These are phyloP conservation scores for Vitis vinifera DNA, from an alignment of 164 flowering plant genomes.

Conservation along the genomic window ASM3070453v1 NC_081823.1:9069001-9069500, in stretches of 20 bases:
- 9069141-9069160: slow-evolving; percentile 51
- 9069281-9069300: slow-evolving; percentile 29
- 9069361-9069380: slow-evolving; percentile 53
- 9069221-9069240: slow-evolving; percentile 67
- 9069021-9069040: slow-evolving; percentile 39
- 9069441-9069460: no score
- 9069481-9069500: no score
- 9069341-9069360: slow-evolving; percentile 64
- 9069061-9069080: slow-evolving; percentile 61
- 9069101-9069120: slow-evolving; percentile 42
- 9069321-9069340: slow-evolving; percentile 45
- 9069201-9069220: slow-evolving; percentile 80
- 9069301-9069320: slow-evolving; percentile 77
- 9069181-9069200: slow-evolving; percentile 51
- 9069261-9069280: slow-evolving; percentile 37
- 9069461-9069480: no score
- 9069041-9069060: slow-evolving; percentile 36
- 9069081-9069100: slow-evolving; percentile 58
- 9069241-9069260: slow-evolving; percentile 77
- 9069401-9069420: neutral
- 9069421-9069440: no score
- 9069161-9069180: slow-evolving; percentile 53
- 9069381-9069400: slow-evolving; percentile 50
- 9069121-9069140: slow-evolving; percentile 52
- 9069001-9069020: slow-evolving; percentile 47